Conservation (phyloP, 495 filamentous ascomycete genomes). For the Aspergillus sparsus region DNA sequence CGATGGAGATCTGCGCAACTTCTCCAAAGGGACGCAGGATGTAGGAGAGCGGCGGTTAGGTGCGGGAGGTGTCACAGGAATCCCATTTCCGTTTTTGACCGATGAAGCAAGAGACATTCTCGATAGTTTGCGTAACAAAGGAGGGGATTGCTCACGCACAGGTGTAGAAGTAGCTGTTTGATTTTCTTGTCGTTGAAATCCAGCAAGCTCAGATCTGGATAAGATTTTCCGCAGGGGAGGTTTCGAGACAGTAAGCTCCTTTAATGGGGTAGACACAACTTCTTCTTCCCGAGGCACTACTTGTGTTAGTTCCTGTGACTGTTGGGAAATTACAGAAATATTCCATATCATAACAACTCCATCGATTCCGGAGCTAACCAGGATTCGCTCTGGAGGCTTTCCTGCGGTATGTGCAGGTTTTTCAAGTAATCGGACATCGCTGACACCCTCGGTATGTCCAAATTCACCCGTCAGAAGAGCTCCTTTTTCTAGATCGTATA, state of each 20-base stretch:
- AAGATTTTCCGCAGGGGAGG: slow-evolving; percentile 73
- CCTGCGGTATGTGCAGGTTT: slow-evolving; percentile 40
- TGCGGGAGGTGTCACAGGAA: slow-evolving; percentile 33
- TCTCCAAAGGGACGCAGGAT: slow-evolving; percentile 28
- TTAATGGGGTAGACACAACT: slow-evolving; percentile 37
- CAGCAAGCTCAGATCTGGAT: slow-evolving; percentile 74
- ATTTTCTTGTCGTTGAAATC: slow-evolving; percentile 62
- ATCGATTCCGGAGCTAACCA: slow-evolving; percentile 79
- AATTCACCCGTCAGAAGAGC: slow-evolving; percentile 81
- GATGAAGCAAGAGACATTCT: slow-evolving; percentile 43
- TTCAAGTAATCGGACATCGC: slow-evolving; percentile 74
- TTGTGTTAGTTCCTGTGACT: slow-evolving; percentile 33
- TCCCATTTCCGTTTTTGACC: slow-evolving; percentile 30
- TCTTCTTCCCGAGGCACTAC: slow-evolving; percentile 30
- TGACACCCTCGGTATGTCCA: slow-evolving; percentile 91
- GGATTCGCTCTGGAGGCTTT: slow-evolving; percentile 43
- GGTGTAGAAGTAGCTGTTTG: slow-evolving; percentile 52
- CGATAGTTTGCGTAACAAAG: slow-evolving; percentile 60
- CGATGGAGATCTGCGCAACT: slow-evolving; percentile 47
- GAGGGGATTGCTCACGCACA: slow-evolving; percentile 62
- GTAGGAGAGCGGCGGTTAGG: slow-evolving; percentile 42
- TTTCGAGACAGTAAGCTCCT: slow-evolving; percentile 55
- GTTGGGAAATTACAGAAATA: slow-evolving; percentile 49
- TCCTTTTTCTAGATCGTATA: slow-evolving; percentile 80
- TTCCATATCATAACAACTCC: slow-evolving; percentile 87